Evolutionary conservation across 2,329 filamentous ascomycete genomes (phyloP), one percentile per base, ranked within the genome.

Genomic region (Aspergillus niger): DNA sequence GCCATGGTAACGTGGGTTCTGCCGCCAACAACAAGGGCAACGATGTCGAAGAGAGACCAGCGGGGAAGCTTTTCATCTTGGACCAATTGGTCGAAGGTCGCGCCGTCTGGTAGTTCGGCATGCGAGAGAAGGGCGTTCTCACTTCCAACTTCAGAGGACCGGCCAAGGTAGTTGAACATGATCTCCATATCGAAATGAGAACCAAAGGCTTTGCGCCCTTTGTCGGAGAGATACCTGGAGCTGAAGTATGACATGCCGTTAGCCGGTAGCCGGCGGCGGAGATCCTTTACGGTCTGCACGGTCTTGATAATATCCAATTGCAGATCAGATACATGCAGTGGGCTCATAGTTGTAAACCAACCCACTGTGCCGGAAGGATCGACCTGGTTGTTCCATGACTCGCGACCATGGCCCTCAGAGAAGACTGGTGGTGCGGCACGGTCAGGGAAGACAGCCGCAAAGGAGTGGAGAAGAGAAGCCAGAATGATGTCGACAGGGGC

Each of bases 391-490:
- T 39, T 20, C 59, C 59, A 62, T 0, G 65, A 41, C 26, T 66
- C 64, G 4, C 64, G 60, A 8, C 64, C 64, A 47, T 66, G 64
- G 7, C 56, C 60, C 43, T 66, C 64, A 15, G 41, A 36, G 38
- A 63, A 64, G 28, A 66, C 20, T 32, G 50, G 54, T 3, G 62
- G 64, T 5, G 43, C n/a, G 5, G 47, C 38, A 2, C 60, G 60
- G 15, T 63, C 58, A 1, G 17, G 17, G 48, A 66, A 66, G 8
- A 47, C 53, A 1, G 38, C n/a, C 2, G 15, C 7, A 20, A 61
- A 63, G 1, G 63, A 44, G 26, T 49, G 28, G 5, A 55, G 26
- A n/a, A 62, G 48, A 5, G 59, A 57, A 3, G 55, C 62, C 7
- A 58, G 55, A 11, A 65, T 4, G 5, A 61, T 36, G 30, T 65